Evolutionary conservation across 345 rosid species (phyloP), one percentile per base, ranked within the genome.

Genomic region (Limnanthes douglasii): DNA sequence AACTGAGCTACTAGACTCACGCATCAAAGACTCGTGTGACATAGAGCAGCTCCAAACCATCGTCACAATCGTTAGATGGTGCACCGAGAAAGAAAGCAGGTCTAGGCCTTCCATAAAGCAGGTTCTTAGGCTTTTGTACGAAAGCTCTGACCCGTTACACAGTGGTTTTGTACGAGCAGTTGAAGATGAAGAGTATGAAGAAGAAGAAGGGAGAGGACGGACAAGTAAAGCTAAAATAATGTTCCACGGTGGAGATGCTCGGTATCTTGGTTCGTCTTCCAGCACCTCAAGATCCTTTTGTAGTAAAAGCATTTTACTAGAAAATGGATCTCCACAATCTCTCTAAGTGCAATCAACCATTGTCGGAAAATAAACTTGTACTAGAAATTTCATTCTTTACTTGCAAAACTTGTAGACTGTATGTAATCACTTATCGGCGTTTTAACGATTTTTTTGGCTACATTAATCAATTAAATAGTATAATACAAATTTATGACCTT

Each of bases 271-370:
- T 50, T 83, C 97, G 7, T 79, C 97, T 3, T 79, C 95, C 51
- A 88, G 95, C 46, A 88, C 97, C 32, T 64, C 95, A 15, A 68
- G 93, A 62, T 88, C 95, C 9, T 74, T 74, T 68, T 79, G 93
- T 31, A 90, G 95, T 49, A 48, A 84, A 57, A 90, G 84, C 61
- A 74, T 74, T 57, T 56, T 90, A 49, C 81, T 88, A 8, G 93
- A 79, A 54, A 68, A 63, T 12, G 75, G 86, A 14, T 88, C 97
- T 11, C 94, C 94, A 6, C 86, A 64, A 19, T 85, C 93, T 59
- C 57, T 62, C 13, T 70, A 50, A 73, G 39, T 45, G 21, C 34
- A 32, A 14, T 24, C 14, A 26, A n/a, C n/a, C n/a, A n/a, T 74
- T n/a, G n/a, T n/a, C n/a, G n/a, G n/a, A n/a, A n/a, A n/a, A n/a